Evolutionary conservation across 2,329 filamentous ascomycete genomes (phyloP), one percentile per base, ranked within the genome.

Genomic region (Aquanectria penicillioides): DNA sequence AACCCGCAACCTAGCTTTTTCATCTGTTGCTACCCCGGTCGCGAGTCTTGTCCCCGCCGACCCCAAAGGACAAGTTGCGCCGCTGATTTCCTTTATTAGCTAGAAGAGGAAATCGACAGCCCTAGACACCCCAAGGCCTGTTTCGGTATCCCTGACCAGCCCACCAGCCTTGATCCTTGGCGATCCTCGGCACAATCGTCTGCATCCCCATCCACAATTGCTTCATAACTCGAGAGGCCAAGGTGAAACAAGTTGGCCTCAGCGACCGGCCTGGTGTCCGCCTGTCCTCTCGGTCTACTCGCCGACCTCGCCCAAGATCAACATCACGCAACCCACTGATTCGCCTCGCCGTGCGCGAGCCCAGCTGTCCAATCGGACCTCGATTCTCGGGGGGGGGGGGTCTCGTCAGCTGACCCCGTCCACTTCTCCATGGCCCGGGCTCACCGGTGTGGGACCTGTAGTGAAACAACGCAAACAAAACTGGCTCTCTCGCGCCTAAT

Each of bases 41-140:
- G 29, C 31, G n/a, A 7, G 33, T 26, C 22, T 11, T 11, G 18
- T 23, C 17, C 46, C 10, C 11, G 18, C 26, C 33, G 15, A 20
- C 34, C 49, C 53, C 53, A 49, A 43, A 43, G 20, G 53, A 49
- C 53, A 49, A 26, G 43, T 49, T 33, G 28, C 53, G 44, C 53
- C 53, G 44, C 47, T 7, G 8, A 29, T 49, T 49, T 34, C 44
- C 41, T 9, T 34, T 17, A 33, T 17, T 22, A 22, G 28, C 26
- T 34, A 49, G 15, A 25, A 36, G 28, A n/a, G 36, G 53, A 20
- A 56, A 40, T 28, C 34, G 17, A 23, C 13, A 13, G 28, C 33
- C 25, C 26, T 17, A 36, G 18, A 11, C 43, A 40, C 51, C 18
- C 26, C 22, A 37, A 17, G 25, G 34, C 25, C 40, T 12, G 17